Conservation (phyloP, 495 filamentous ascomycete genomes). For the Barbatosphaeria neglecta region DNA sequence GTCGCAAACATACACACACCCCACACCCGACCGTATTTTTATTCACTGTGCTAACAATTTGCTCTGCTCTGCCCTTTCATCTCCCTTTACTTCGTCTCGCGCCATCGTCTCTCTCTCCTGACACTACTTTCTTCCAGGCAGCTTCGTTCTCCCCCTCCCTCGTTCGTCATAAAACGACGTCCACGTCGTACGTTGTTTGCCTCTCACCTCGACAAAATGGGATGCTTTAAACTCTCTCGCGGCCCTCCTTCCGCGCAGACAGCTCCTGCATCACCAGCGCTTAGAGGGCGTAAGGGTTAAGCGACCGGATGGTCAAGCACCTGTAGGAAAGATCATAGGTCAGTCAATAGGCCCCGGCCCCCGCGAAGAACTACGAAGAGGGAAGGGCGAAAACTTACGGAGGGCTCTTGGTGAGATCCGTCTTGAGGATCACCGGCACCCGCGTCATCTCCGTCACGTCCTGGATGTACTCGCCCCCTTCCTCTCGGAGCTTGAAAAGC, state of each 20-base stretch:
- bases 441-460: conserved; percentile 96
- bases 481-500: conserved; percentile 80
- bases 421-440: conserved; percentile 94
- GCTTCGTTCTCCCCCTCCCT: neutral
- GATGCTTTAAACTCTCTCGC: neutral
- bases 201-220: neutral
- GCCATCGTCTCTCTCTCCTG: neutral
- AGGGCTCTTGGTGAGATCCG: conserved; percentile 95
- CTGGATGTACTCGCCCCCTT: conserved; percentile 91
- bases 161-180: too few relatives aligned
- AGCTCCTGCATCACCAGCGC: neutral
- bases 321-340: conserved; percentile 39
- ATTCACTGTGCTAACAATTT: neutral
- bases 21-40: neutral
- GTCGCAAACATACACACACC: neutral
- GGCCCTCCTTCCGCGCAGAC: neutral
- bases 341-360: conserved; percentile 26
- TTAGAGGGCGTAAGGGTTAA: conserved; percentile 92
- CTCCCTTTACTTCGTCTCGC: neutral
- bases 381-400: conserved; percentile 55
- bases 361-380: neutral
- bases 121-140: neutral
- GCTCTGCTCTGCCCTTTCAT: too few relatives aligned
- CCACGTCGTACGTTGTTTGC: too few relatives aligned
- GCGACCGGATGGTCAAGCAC: conserved; percentile 91